These are phyloP conservation scores for Gautieria morchelliformis DNA, from an alignment of 768 basidiomycete species.

Conservation along the genomic window DNA sequence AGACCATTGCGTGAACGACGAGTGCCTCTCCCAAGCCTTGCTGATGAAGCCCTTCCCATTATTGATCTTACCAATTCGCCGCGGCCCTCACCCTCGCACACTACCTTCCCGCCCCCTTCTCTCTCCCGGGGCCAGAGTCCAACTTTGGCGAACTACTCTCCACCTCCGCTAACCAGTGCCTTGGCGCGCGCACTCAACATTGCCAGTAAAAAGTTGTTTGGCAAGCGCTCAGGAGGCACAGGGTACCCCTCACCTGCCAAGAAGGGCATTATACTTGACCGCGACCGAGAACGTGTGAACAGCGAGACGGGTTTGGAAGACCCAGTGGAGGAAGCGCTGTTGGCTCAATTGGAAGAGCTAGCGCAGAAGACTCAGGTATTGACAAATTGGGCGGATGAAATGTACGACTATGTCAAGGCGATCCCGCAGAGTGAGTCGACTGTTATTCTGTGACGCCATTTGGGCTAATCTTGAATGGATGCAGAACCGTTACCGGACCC, in stretches of 20 bases:
- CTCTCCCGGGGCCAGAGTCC: constrained; percentile 39
- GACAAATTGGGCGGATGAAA: constrained; percentile 90
- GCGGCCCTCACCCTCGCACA: constrained; percentile 25
- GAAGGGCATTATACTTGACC: constrained; percentile 19
- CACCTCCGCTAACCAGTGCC: constrained; percentile 56
- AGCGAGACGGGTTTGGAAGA: constrained; percentile 37
- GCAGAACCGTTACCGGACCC: constrained; percentile 78
- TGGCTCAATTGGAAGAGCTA: constrained; percentile 74
- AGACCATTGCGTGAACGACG: constrained; percentile 50
- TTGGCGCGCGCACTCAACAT: constrained; percentile 71
- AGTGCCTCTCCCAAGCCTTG: constrained; percentile 33
- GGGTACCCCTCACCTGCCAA: constrained; percentile 27
- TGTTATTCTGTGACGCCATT: constrained; percentile 7
- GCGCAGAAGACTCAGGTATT: constrained; percentile 95
- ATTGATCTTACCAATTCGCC: constrained; percentile 25
- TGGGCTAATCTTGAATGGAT: constrained; percentile 10
- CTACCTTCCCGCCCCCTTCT: constrained; percentile 59
- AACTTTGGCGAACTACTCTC: constrained; percentile 54
- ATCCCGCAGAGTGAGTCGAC: constrained; percentile 64
- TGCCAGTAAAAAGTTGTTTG: constrained; percentile 76
- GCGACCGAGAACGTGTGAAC: constrained; percentile 30
- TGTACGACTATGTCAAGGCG: constrained; percentile 82
- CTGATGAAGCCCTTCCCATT: constrained; percentile 27
- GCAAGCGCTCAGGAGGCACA: constrained; percentile 26
- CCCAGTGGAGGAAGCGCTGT: constrained; percentile 73